Evolutionary conservation across 2,329 filamentous ascomycete species (phyloP).

Genomic region (Microsporum ferrugineum): DNA sequence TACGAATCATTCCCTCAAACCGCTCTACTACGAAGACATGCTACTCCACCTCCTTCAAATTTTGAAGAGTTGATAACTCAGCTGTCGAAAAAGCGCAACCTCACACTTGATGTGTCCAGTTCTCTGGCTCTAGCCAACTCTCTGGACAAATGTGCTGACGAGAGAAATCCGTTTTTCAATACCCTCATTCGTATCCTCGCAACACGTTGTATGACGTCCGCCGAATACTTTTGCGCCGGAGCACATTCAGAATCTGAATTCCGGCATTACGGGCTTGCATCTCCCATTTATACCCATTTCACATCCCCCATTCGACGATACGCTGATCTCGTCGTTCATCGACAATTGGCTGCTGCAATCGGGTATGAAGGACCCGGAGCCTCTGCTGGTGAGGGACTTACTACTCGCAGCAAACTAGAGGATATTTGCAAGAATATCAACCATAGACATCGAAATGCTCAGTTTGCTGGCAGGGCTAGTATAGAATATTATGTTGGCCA

Average conservation of each 20-base stretch:
- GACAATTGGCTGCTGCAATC: slow-evolving; percentile 90
- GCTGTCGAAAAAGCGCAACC: slow-evolving; percentile 70
- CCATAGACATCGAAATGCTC: slow-evolving; percentile 88
- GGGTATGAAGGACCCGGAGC: slow-evolving; percentile 58
- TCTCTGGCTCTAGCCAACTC: slow-evolving; percentile 91
- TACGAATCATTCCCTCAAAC: slow-evolving; percentile 90
- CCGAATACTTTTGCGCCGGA: slow-evolving; percentile 94
- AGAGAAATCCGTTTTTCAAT: slow-evolving; percentile 88
- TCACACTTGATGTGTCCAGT: slow-evolving; percentile 72
- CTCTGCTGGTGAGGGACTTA: slow-evolving; percentile 66
- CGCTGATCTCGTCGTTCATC: slow-evolving; percentile 87
- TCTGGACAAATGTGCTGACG: slow-evolving; percentile 71
- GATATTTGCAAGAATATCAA: slow-evolving; percentile 98
- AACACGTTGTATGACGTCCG: slow-evolving; percentile 97
- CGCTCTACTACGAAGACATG: slow-evolving; percentile 84
- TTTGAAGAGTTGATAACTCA: slow-evolving; percentile 91
- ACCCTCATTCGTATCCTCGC: slow-evolving; percentile 95
- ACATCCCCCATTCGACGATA: slow-evolving; percentile 95
- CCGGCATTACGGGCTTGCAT: slow-evolving; percentile 90
- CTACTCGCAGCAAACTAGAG: slow-evolving; percentile 74
- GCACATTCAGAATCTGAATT: slow-evolving; percentile 90
- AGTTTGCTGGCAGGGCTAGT: slow-evolving; percentile 84
- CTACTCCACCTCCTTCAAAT: slow-evolving; percentile 83
- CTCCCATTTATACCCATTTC: slow-evolving; percentile 97
- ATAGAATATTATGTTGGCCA: slow-evolving; percentile 98